A percentile compares a stretch with the other conserved stretches of the same genome.
phyloP scores from a whole-genome alignment of 2,329 filamentous ascomycete genomes.

The Rosellinia necatrix region DNA sequence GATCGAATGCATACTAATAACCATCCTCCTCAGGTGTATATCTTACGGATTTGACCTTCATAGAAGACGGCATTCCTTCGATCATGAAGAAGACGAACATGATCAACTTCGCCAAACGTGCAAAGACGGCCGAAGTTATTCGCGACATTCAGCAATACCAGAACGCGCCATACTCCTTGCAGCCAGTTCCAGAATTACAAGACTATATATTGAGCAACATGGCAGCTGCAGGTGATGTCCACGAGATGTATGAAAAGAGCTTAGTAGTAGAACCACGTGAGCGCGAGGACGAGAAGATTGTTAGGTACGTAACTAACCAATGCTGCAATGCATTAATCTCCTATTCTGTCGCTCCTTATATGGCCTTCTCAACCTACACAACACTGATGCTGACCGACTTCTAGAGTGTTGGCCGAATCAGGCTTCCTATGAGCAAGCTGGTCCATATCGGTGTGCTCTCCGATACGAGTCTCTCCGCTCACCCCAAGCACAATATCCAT shows the following conservation, averaged over 20 bases:
- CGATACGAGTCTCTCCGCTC: background rate
- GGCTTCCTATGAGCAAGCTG: conserved; percentile 57
- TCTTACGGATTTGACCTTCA: conserved; percentile 95
- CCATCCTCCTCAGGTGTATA: conserved; percentile 72
- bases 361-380: conserved; percentile 30
- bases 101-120: conserved; percentile 98
- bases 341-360: background rate
- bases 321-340: conserved; percentile 6
- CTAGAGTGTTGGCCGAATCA: conserved; percentile 64
- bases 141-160: conserved; percentile 99
- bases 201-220: conserved; percentile 97
- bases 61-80: conserved; percentile 96
- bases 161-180: conserved; percentile 92
- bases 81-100: conserved; percentile 94
- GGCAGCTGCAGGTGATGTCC: conserved; percentile 91
- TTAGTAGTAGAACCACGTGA: conserved; percentile 91
- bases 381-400: conserved; percentile 21
- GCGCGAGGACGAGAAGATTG: conserved; percentile 98
- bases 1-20: conserved; percentile 4
- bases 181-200: conserved; percentile 87
- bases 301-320: conserved; percentile 69
- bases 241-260: conserved; percentile 99
- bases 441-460: conserved; percentile 4
- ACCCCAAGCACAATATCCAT: conserved; percentile 1
- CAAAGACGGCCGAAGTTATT: conserved; percentile 97